Conservation (phyloP, 305 asterid species). For the Solanum hybrid region DNA sequence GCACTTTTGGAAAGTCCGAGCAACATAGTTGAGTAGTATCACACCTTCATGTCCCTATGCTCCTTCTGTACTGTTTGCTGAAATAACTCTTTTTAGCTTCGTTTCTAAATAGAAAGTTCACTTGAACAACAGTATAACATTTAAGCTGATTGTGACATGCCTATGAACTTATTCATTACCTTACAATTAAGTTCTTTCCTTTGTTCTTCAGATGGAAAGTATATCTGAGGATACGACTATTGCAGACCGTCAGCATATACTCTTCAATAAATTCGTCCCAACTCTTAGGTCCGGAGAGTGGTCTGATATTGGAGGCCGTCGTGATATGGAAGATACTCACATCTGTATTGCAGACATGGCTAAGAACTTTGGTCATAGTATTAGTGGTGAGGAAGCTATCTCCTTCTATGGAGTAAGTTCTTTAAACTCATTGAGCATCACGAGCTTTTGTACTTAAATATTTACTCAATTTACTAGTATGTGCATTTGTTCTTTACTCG, state of each 20-base stretch:
- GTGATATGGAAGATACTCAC: constrained; percentile 81
- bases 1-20: background rate
- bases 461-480: background rate
- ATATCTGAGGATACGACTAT: constrained; percentile 50
- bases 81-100: background rate
- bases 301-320: constrained; percentile 72
- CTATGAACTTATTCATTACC: background rate
- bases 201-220: constrained; percentile 55
- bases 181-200: background rate
- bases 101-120: background rate
- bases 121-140: background rate
- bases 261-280: constrained; percentile 46
- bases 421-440: constrained; percentile 11
- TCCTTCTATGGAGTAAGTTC: constrained; percentile 91
- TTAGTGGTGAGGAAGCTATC: constrained; percentile 50
- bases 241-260: constrained; percentile 25
- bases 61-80: background rate
- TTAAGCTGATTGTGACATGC: background rate
- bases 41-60: background rate
- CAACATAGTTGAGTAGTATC: background rate
- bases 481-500: background rate
- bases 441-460: background rate
- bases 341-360: constrained; percentile 73
- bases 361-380: constrained; percentile 35
- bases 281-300: constrained; percentile 69